Conservation (phyloP, 2,329 filamentous ascomycete genomes). For the Hypoxylon rubiginosum region DNA sequence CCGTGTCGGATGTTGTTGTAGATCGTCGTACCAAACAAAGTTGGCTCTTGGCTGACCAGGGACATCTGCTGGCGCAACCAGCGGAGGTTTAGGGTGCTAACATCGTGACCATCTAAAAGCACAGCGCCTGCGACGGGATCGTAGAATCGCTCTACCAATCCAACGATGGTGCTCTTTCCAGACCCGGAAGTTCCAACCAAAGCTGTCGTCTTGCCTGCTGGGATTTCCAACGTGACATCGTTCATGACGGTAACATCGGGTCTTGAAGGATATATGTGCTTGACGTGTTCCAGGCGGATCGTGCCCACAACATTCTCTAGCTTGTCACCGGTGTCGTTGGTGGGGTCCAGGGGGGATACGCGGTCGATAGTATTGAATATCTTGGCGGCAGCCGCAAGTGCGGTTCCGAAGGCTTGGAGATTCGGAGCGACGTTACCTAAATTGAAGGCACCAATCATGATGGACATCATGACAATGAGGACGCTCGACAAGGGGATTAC, state of each 20-base stretch:
- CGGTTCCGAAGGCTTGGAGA: slow-evolving; percentile 86
- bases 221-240: slow-evolving; percentile 81
- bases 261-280: slow-evolving; percentile 94
- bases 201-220: slow-evolving; percentile 91
- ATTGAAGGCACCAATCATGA: slow-evolving; percentile 94
- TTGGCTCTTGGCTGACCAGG: slow-evolving; percentile 92
- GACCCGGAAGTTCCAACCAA: slow-evolving; percentile 94
- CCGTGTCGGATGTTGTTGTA: slow-evolving; percentile 92
- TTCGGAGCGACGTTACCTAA: slow-evolving; percentile 90
- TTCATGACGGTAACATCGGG: slow-evolving; percentile 92
- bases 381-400: slow-evolving; percentile 86
- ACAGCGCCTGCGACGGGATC: slow-evolving; percentile 85
- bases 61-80: slow-evolving; percentile 95
- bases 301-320: slow-evolving; percentile 80
- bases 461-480: slow-evolving; percentile 87
- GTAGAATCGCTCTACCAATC: slow-evolving; percentile 94
- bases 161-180: slow-evolving; percentile 95
- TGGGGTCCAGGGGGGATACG: slow-evolving; percentile 84
- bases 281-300: slow-evolving; percentile 85
- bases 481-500: slow-evolving; percentile 77
- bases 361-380: slow-evolving; percentile 96
- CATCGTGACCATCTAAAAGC: slow-evolving; percentile 84
- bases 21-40: slow-evolving; percentile 90
- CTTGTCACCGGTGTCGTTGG: slow-evolving; percentile 76
- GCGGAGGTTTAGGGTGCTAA: slow-evolving; percentile 83